Evolutionary conservation across 2,329 filamentous ascomycete species (phyloP), one percentile per base, ranked within the genome.

Genomic region (Arthrobotrys pseudoclavata): DNA sequence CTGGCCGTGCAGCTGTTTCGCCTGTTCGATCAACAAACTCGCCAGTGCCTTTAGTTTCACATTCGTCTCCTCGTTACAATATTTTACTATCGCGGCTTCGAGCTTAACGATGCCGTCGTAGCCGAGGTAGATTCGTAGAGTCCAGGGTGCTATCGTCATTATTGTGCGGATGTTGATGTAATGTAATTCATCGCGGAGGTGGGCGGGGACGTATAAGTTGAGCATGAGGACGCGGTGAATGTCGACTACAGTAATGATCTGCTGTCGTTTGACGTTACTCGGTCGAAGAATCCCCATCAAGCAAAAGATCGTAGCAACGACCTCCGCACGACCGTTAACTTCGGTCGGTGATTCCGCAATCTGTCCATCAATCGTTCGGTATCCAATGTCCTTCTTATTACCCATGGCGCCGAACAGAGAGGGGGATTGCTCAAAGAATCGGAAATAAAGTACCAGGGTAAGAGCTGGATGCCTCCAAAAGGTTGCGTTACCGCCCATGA

Each of bases 141-240:
- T 62, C 74, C 74, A 77, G 0, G 74, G 67, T 3, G 74, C 74
- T 15, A 77, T 48, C 9, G 67, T 71, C 74, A 77, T 77, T 31
- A 77, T 68, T 0, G 74, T 71, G 1, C 74, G 67, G 24, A 77
- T 29, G 45, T 77, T 77, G 74, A 77, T 71, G 53, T 77, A 77
- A 40, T 77, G 74, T 6, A 77, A 61, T 34, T 71, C 67, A 20
- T 70, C 55, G 2, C 74, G 74, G 20, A 77, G 60, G 37, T 71
- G 67, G 0, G 45, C 20, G 3, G 74, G 74, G 9, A 77, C 74
- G 18, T 7, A 18, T n/a, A 77, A 42, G 15, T 77, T 77, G 9
- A 29, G 20, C 37, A 48, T 53, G 6, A 77, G 34, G 7, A 31
- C 40, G 7, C 42, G 13, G 6, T 52, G 34, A 15, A 77, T 31